Conservation (phyloP, 495 filamentous ascomycete species). For the Astrocystis sublimbata region DNA sequence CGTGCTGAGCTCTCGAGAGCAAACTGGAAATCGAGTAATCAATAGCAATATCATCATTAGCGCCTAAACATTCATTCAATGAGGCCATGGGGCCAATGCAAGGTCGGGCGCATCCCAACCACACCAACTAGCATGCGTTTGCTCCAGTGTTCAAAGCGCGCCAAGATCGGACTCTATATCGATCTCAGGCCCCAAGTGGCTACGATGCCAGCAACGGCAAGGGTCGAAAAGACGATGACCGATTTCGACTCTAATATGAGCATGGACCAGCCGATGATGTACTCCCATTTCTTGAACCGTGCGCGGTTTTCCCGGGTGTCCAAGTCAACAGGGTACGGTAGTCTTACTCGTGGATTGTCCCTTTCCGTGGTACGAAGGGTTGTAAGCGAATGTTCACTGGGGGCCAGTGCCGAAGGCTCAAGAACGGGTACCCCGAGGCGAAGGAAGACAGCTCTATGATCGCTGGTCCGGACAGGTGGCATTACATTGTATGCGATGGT, state of each 20-base stretch:
- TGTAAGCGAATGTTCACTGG: conserved; percentile 22
- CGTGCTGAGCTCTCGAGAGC: too few relatives aligned
- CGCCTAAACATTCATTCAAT: too few relatives aligned
- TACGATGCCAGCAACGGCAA: conserved; percentile 35
- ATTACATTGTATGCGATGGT: conserved; percentile 68
- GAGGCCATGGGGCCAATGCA: too few relatives aligned
- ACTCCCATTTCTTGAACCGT: conserved; percentile 41
- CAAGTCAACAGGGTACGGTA: conserved; percentile 45
- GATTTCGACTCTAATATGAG: conserved; percentile 46
- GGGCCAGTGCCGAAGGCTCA: conserved; percentile 28
- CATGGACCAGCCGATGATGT: conserved; percentile 48
- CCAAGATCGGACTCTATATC: conserved; percentile 21
- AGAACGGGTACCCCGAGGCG: conserved; percentile 59
- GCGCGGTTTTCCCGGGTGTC: conserved; percentile 46
- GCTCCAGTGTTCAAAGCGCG: conserved; percentile 6
- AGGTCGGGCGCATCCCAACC: too few relatives aligned
- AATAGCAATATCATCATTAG: too few relatives aligned
- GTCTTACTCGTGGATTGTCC: conserved; percentile 37
- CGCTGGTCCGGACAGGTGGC: conserved; percentile 72
- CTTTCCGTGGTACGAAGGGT: conserved; percentile 15
- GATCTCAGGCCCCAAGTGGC: conserved; percentile 45
- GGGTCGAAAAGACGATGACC: conserved; percentile 38
- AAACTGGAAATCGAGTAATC: too few relatives aligned
- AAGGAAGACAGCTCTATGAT: conserved; percentile 82
- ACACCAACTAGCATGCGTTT: too few relatives aligned